Evolutionary conservation across 164 flowering plant species (phyloP), one percentile per base, ranked within the genome.

Genomic region (Warburgia ugandensis): DNA sequence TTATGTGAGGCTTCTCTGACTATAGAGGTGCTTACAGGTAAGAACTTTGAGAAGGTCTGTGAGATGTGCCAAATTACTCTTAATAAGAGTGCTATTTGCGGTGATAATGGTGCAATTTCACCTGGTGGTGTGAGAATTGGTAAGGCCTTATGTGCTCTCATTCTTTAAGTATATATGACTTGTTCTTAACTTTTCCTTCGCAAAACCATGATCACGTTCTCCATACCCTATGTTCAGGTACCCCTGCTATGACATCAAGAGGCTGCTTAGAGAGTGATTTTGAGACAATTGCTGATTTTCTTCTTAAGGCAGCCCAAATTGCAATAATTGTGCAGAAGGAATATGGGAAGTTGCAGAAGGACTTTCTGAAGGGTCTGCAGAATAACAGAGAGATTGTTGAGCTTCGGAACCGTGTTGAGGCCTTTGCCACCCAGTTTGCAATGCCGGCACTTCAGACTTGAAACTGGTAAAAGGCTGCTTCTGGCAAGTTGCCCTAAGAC

Each of bases 211-310:
- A n/a, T n/a, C n/a, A n/a, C n/a, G n/a, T n/a, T n/a, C n/a, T n/a
- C n/a, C n/a, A n/a, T n/a, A n/a, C n/a, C n/a, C n/a, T n/a, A n/a
- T n/a, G n/a, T 22, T 48, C 67, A 84, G 98, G 98, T 48, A 79
- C 95, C 17, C 88, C 95, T 52, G 96, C 95, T 17, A 92, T 86
- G 96, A 82, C 99, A 44, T 54, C 99, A 23, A 76, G 96, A 77
- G 96, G 91, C 31, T 88, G 95, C 59, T 2, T 91, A 14, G 96
- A 87, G 68, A 50, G 78, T 39, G 95, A 87, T 76, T 87, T 87
- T 47, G 95, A 79, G 70, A 77, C 68, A 9, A 87, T 91, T 38
- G 96, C 94, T 0, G 90, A 83, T 46, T 85, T 85, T 64, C 95
- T 91, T 45, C 45, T 70, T 3, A 74, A 68, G 59, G 94, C 90